A percentile compares a stretch with the other conserved stretches of the same genome.
Evolutionary conservation across 2,329 filamentous ascomycete genomes (phyloP).

Genomic region (Cryphonectria japonica): DNA sequence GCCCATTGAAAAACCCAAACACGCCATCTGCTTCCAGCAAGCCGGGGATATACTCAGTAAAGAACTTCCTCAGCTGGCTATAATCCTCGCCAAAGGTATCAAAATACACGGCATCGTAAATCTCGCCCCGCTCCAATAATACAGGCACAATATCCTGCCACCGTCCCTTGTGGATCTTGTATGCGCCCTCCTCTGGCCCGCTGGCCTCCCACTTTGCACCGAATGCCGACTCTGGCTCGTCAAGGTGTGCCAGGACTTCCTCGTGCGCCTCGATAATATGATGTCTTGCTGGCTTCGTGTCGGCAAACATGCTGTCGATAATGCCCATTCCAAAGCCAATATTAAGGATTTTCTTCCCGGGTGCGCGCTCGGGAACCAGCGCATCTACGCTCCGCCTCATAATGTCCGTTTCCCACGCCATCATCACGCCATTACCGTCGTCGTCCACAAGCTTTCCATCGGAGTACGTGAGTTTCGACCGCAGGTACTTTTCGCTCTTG

Average conservation of each 20-base stretch:
- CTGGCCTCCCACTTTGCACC: conserved; percentile 58
- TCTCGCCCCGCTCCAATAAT: conserved; percentile 68
- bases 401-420: conserved; percentile 88
- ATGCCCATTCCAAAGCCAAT: conserved; percentile 93
- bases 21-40: conserved; percentile 73
- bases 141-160: conserved; percentile 82
- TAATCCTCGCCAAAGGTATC: conserved; percentile 98
- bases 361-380: conserved; percentile 50
- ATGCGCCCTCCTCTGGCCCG: conserved; percentile 66
- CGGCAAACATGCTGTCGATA: conserved; percentile 76
- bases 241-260: conserved; percentile 70
- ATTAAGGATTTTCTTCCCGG: conserved; percentile 75
- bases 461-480: conserved; percentile 67
- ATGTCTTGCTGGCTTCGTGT: conserved; percentile 68
- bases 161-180: conserved; percentile 71
- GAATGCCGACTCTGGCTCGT: conserved; percentile 53
- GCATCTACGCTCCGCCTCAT: conserved; percentile 78
- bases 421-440: conserved; percentile 86
- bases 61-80: conserved; percentile 80
- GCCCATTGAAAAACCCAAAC: conserved; percentile 88
- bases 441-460: conserved; percentile 72
- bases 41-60: conserved; percentile 82
- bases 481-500: conserved; percentile 70
- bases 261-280: conserved; percentile 89
- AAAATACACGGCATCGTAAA: conserved; percentile 92